Base-by-base conservation (phyloP, 352 stramenopile genomes). In the Pythium diclinum region DNA sequence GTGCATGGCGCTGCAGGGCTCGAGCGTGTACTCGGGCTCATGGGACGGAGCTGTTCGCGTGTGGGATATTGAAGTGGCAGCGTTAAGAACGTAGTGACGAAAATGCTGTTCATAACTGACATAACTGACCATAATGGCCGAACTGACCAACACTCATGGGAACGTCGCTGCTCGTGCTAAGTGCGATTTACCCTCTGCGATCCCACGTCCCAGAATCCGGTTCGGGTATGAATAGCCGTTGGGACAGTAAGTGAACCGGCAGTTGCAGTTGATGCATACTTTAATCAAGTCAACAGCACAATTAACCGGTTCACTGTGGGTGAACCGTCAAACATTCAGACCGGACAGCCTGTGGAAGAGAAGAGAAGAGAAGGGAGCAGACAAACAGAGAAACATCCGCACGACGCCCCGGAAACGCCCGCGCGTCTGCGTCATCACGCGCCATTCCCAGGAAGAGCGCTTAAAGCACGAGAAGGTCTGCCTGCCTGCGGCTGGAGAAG, bases 31-130 rank as follows among this genome's bases (percentile, higher is more conserved):
- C 67, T 91, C 85, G 36, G 74, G 75, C 14, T 88, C 83, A 4
- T 94, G 83, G 83, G 85, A 94, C 63, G 85, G 85, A 55, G 78
- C 79, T 17, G 65, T 92, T 19, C 78, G 82, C 1, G 64, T 91
- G 2, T 92, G 79, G 78, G 81, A 89, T 63, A 69, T 92, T 47
- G 81, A 90, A 62, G 59, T 49, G 14, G 46, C 17, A 3, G 33
- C 38, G 55, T 40, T 61, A 61, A 34, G 55, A 61, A 61, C 55
- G 11, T 51, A 59, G 16, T 48, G 1, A 46, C 38, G n/a, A 6
- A 6, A 6, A 42, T 14, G 10, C 36, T 16, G 54, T 14, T 52
- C 16, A 8, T 44, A 44, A 32, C 16, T 25, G 61, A 63, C 59
- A 63, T 47, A 59, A 59, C 59, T 5, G 14, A 53, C 17, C 19